Conservation (phyloP, 106 monocot genomes). For the Dendrobium officinale region DNA sequence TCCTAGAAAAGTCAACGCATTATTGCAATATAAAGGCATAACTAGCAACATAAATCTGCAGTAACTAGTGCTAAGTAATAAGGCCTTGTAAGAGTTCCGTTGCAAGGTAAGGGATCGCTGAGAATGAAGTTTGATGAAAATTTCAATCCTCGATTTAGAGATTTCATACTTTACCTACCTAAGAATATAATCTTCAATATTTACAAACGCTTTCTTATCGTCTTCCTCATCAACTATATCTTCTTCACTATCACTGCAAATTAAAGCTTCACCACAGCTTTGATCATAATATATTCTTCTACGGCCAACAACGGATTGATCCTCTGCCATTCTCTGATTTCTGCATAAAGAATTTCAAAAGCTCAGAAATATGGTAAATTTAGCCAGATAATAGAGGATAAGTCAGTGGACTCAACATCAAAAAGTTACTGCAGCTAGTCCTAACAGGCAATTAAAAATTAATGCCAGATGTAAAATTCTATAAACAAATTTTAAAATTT, state of each 20-base stretch:
- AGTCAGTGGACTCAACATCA: neutral
- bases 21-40: neutral
- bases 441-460: neutral
- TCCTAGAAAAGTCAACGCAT: neutral
- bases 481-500: neutral
- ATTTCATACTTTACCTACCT: conserved; percentile 38
- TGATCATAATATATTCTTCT: conserved; percentile 98
- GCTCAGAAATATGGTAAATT: neutral
- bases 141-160: neutral
- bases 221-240: conserved; percentile 89
- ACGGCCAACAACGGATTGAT: conserved; percentile 95
- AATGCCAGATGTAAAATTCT: neutral
- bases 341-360: conserved; percentile 30
- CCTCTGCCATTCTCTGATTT: conserved; percentile 97
- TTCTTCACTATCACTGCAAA: conserved; percentile 98
- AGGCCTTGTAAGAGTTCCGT: neutral
- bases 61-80: neutral
- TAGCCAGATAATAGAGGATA: neutral
- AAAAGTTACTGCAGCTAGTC: neutral
- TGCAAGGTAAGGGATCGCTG: neutral
- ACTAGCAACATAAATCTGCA: neutral
- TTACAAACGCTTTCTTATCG: conserved; percentile 89
- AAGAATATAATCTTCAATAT: conserved; percentile 80
- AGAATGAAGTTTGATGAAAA: neutral
- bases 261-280: conserved; percentile 92